These are phyloP conservation scores for Saccharomycopsis javanensis DNA, from an alignment of 805 yeast species.

Conservation along the genomic window DNA sequence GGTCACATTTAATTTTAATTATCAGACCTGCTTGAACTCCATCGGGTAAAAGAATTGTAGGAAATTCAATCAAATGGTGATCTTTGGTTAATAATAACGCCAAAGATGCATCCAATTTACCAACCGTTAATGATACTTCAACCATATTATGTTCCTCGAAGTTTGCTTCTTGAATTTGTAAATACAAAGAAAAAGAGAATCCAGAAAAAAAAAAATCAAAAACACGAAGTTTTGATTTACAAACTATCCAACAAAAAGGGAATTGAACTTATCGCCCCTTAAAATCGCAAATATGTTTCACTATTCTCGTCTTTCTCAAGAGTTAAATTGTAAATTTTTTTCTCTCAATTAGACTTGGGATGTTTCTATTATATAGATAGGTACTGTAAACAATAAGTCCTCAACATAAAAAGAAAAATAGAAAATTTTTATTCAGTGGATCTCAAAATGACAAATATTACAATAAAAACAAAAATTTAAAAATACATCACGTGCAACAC, in stretches of 20 bases:
- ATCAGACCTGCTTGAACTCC: constrained; percentile 90
- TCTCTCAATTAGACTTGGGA: background rate
- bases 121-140: constrained; percentile 88
- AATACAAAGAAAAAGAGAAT: too few relatives aligned
- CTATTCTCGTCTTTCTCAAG: too few relatives aligned
- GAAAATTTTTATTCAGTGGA: background rate
- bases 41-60: constrained; percentile 85
- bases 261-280: too few relatives aligned
- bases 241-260: too few relatives aligned
- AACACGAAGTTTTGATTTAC: too few relatives aligned
- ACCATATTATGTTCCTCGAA: constrained; percentile 39
- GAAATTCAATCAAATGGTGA: constrained; percentile 92
- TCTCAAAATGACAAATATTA: background rate
- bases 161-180: background rate
- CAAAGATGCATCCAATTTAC: constrained; percentile 89
- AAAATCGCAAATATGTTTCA: too few relatives aligned
- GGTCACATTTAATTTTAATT: constrained; percentile 74
- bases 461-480: background rate
- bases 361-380: background rate
- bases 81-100: constrained; percentile 84
- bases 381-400: background rate
- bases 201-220: background rate
- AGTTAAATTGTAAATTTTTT: too few relatives aligned
- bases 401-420: background rate
- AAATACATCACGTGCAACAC: background rate